phyloP scores from a whole-genome alignment of 2,329 filamentous ascomycete genomes.

The Macroventuria anomochaeta region DNA sequence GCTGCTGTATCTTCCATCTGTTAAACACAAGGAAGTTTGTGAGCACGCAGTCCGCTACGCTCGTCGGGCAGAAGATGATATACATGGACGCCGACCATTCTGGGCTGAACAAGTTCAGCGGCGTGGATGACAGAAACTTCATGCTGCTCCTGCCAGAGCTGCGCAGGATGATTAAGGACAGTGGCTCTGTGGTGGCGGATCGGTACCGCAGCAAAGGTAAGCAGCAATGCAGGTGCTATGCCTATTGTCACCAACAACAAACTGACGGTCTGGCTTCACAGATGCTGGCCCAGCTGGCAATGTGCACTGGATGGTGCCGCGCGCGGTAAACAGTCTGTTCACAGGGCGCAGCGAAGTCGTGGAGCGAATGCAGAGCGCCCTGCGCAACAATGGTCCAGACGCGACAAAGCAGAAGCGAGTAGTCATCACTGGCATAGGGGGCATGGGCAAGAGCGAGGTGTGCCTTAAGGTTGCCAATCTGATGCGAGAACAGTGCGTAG shows the following conservation, averaged over 20 bases:
- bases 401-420: slow-evolving; percentile 27
- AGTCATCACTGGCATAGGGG: slow-evolving; percentile 42
- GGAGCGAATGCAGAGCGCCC: slow-evolving; percentile 1
- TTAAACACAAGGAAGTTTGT: not conserved
- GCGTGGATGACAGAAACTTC: not conserved
- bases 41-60: not conserved
- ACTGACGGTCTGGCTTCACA: not conserved
- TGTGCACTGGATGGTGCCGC: slow-evolving; percentile 29
- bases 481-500: slow-evolving; percentile 29
- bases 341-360: slow-evolving; percentile 31
- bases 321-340: slow-evolving; percentile 29
- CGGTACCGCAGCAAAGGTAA: too few species aligned
- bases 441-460: slow-evolving; percentile 44
- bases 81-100: not conserved
- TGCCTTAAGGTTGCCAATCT: slow-evolving; percentile 34
- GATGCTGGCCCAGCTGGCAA: slow-evolving; percentile 4
- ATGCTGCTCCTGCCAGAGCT: not conserved
- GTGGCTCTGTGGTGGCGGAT: too few species aligned
- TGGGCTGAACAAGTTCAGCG: not conserved
- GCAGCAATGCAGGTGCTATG: too few species aligned
- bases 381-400: not conserved
- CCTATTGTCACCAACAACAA: too few species aligned
- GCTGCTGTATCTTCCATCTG: not conserved
- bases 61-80: not conserved
- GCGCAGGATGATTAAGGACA: not conserved